Evolutionary conservation across 2,329 filamentous ascomycete species (phyloP), one percentile per base, ranked within the genome.

Genomic region (Aspergillus jensenii): DNA sequence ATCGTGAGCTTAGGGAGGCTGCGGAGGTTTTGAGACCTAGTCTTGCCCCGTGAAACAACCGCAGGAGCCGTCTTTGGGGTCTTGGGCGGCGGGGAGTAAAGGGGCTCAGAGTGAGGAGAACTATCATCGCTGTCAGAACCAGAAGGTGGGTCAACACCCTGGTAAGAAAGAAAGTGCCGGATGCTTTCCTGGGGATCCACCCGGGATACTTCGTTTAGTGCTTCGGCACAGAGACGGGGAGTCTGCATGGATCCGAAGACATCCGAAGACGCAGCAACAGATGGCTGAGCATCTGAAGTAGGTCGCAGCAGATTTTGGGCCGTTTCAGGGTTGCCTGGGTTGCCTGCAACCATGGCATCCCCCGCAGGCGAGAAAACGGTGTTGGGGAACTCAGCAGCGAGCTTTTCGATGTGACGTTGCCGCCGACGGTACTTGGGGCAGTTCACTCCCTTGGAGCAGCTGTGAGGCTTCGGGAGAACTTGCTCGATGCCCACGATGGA

Each of bases 401-500:
- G 88, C 39, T 86, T 84, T 53, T 89, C 86, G 54, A 95, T 86
- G 74, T 91, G 82, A 48, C 87, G 84, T 74, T 95, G 90, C 70
- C 91, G 88, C 35, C 88, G 90, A 72, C 82, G 85, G 82, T 84
- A 96, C 75, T 92, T 95, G 55, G 86, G 80, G 75, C 92, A 96
- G 69, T 90, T 88, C 73, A 93, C 90, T 53, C 92, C 92, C 74
- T 96, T 96, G 55, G 87, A 86, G 77, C 92, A 96, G 62, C 85
- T 84, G 76, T 96, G 92, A 41, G 89, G 88, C 76, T 92, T 93
- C n/a, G 92, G 91, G 57, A 96, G 85, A 57, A 95, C 82, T 74
- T 96, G 91, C 77, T 96, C 91, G 62, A 96, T 96, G 41, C 90
- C 91, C 40, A 96, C 91, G 66, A 96, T 96, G 3, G 91, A 96